phyloP scores from a whole-genome alignment of 345 rosid species.

The Ceriops tagal region DNA sequence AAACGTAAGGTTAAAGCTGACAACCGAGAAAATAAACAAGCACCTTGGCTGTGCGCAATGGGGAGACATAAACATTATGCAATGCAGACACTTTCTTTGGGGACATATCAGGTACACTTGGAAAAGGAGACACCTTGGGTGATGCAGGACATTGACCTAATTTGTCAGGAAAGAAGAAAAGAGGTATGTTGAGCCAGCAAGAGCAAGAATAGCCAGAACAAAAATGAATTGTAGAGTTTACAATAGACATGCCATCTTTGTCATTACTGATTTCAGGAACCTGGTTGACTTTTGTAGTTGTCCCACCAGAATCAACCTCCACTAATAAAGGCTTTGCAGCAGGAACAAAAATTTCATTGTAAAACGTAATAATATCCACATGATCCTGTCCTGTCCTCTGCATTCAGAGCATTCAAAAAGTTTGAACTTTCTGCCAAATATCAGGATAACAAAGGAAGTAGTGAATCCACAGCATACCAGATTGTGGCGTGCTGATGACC shows the following conservation, averaged over 20 bases:
- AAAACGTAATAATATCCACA: slow-evolving; percentile 84
- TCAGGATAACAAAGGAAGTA: slow-evolving; percentile 4
- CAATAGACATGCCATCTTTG: slow-evolving; percentile 48
- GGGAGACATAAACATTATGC: slow-evolving; percentile 91
- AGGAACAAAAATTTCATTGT: slow-evolving; percentile 85
- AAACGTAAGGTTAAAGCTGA: slow-evolving; percentile 2
- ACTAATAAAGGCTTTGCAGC: slow-evolving; percentile 75
- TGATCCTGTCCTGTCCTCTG: slow-evolving; percentile 89
- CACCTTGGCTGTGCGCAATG: slow-evolving; percentile 93
- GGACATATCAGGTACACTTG: slow-evolving; percentile 92
- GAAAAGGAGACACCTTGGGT: slow-evolving; percentile 80
- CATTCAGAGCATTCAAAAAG: slow-evolving; percentile 22
- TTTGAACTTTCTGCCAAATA: slow-evolving; percentile 21
- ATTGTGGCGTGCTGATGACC: slow-evolving; percentile 53
- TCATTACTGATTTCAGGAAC: slow-evolving; percentile 50
- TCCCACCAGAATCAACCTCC: slow-evolving; percentile 69
- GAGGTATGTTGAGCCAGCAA: slow-evolving; percentile 13
- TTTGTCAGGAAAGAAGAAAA: slow-evolving; percentile 15
- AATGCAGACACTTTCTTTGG: slow-evolving; percentile 87
- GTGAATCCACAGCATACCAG: slow-evolving; percentile 40
- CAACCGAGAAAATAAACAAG: slow-evolving; percentile 6
- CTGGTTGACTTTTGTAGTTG: slow-evolving; percentile 31
- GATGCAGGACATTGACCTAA: slow-evolving; percentile 82
- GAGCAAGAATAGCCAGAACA: not conserved
- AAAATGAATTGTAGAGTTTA: not conserved